Evolutionary conservation across 2,329 filamentous ascomycete species (phyloP), one percentile per base, ranked within the genome.

Genomic region (Fusarium coffeatum): DNA sequence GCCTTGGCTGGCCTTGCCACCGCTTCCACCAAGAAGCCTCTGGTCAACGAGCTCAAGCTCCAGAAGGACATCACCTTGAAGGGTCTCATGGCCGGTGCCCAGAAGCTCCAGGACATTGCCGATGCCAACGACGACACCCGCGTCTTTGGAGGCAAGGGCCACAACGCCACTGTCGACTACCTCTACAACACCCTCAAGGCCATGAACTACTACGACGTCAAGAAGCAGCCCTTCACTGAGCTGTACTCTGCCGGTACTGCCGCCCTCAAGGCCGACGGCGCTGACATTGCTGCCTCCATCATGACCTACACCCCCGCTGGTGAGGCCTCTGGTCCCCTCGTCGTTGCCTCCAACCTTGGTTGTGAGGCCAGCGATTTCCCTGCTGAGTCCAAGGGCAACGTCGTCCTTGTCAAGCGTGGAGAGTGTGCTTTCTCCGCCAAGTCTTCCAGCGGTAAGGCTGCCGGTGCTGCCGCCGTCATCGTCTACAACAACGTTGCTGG

Each of bases 401-500:
- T 92, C 47, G 89, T 88, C 8, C 80, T 92, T 23, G 83, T 91
- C 56, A 82, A 82, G 8, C 85, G 89, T 71, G 89, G 90, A 58
- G 78, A 72, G 3, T 92, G 90, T 75, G 71, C 83, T 18, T 92
- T 91, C 59, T 84, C 82, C 10, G 72, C 82, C 23, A 92, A 92
- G 81, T 83, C 87, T 9, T 77, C 82, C 40, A 79, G 84, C 20
- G 89, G 89, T 25, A 86, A 85, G 61, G 74, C 77, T 1, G 88
- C 89, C 3, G 87, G 89, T 20, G 90, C 90, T 2, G 76, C 77
- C 1, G 90, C 80, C 2, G 84, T 83, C 1, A 74, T 92, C 55
- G 81, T 92, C 63, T 90, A 90, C 79, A 90, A 92, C 81, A 90
- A 90, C 64, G 84, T 80, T 6, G 77, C 82, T 0, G 88, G 87